These are phyloP conservation scores for Amanita exitialis DNA, from an alignment of 768 basidiomycete species.

Conservation along the genomic window DNA sequence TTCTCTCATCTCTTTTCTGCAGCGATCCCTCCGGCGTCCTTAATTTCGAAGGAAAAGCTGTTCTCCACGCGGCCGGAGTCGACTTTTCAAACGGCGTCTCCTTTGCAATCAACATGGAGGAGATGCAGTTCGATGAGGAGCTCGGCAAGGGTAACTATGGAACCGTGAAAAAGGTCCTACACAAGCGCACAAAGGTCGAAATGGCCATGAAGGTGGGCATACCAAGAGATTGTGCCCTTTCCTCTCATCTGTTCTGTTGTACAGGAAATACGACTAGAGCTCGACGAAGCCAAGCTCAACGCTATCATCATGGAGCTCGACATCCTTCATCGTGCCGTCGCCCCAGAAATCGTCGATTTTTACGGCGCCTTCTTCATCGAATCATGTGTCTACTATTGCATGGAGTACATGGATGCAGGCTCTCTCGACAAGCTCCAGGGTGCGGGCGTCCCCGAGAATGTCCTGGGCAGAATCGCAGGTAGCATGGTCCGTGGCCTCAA, in stretches of 20 bases:
- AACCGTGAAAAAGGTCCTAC: slow-evolving; percentile 91
- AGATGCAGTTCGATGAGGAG: slow-evolving; percentile 86
- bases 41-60: slow-evolving; percentile 88
- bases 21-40: slow-evolving; percentile 96
- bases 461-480: slow-evolving; percentile 72
- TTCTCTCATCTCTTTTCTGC: slow-evolving; percentile 8
- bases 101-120: slow-evolving; percentile 90
- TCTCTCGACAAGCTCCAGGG: slow-evolving; percentile 75
- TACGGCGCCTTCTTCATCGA: slow-evolving; percentile 99
- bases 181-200: slow-evolving; percentile 86
- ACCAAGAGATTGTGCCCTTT: slow-evolving; percentile 6
- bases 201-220: slow-evolving; percentile 96
- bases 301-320: slow-evolving; percentile 99
- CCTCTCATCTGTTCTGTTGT: slow-evolving; percentile 6
- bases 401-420: slow-evolving; percentile 99
- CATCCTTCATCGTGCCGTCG: slow-evolving; percentile 87
- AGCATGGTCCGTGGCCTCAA: slow-evolving; percentile 84
- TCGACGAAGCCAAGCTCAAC: slow-evolving; percentile 88
- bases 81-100: slow-evolving; percentile 84
- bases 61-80: slow-evolving; percentile 80
- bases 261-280: slow-evolving; percentile 95
- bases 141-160: slow-evolving; percentile 96
- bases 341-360: slow-evolving; percentile 93
- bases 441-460: slow-evolving; percentile 63
- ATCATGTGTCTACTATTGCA: slow-evolving; percentile 99